A percentile compares a stretch with the other conserved stretches of the same genome.
Evolutionary conservation across 2,329 filamentous ascomycete species (phyloP).

Genomic region (Aspergillus ustus): DNA sequence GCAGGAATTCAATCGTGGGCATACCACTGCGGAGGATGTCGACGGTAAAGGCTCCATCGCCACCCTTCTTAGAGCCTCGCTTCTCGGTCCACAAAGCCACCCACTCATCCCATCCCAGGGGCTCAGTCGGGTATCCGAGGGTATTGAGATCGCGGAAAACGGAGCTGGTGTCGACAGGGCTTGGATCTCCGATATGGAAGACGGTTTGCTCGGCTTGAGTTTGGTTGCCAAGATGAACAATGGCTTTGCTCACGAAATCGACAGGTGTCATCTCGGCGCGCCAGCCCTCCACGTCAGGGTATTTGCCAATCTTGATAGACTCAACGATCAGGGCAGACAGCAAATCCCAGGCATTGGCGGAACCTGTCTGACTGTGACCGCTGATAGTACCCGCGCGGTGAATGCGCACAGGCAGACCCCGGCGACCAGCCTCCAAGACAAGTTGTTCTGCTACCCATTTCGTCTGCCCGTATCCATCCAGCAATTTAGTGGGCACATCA

Average conservation of each 20-base stretch:
- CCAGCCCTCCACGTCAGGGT: conserved; percentile 75
- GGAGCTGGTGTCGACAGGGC: conserved; percentile 67
- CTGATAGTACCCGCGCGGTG: conserved; percentile 78
- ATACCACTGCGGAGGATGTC: conserved; percentile 81
- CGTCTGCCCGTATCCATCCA: conserved; percentile 77
- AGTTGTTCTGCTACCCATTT: conserved; percentile 83
- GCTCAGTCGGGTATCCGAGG: conserved; percentile 72
- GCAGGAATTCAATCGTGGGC: conserved; percentile 73
- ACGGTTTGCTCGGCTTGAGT: conserved; percentile 65
- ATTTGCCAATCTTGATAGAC: conserved; percentile 72
- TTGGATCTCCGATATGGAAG: conserved; percentile 76
- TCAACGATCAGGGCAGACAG: conserved; percentile 77
- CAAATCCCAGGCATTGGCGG: conserved; percentile 78
- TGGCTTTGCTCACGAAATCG: conserved; percentile 77
- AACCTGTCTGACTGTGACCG: conserved; percentile 74
- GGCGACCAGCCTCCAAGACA: conserved; percentile 68
- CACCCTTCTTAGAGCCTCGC: conserved; percentile 65
- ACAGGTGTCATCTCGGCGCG: conserved; percentile 83
- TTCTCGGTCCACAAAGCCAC: conserved; percentile 73
- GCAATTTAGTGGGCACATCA: conserved; percentile 69
- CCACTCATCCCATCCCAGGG: conserved; percentile 74
- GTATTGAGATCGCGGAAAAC: conserved; percentile 68
- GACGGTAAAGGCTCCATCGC: conserved; percentile 74
- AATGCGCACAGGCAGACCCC: conserved; percentile 72
- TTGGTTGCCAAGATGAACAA: conserved; percentile 71